Evolutionary conservation across 1,284 basidiomycete species (phyloP).

Genomic region (Ceratobasidium papillatum): DNA sequence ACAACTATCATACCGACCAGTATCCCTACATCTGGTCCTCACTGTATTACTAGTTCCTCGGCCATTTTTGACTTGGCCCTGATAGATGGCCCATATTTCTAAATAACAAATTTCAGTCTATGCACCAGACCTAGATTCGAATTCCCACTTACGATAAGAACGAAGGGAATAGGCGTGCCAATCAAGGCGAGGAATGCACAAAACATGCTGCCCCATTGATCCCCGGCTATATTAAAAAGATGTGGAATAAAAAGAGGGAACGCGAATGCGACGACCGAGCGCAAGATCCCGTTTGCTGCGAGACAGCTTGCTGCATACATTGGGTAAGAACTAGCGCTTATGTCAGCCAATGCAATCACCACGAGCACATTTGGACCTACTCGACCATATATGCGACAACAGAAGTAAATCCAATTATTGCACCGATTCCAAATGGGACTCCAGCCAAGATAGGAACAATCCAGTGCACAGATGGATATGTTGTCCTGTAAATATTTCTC

Average conservation of each 20-base stretch:
- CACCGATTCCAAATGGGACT: constrained; percentile 69
- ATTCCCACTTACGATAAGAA: constrained; percentile 54
- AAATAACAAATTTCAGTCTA: constrained; percentile 17
- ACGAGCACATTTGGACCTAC: neutral
- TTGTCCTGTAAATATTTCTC: constrained; percentile 59
- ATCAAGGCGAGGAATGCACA: constrained; percentile 65
- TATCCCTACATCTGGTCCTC: neutral
- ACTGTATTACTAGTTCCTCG: constrained; percentile 2
- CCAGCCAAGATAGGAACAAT: constrained; percentile 69
- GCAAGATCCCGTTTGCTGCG: constrained; percentile 73
- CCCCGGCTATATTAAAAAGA: constrained; percentile 67
- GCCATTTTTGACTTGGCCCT: constrained; percentile 60
- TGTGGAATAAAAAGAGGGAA: constrained; percentile 69
- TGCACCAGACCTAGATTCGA: neutral
- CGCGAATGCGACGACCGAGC: constrained; percentile 68
- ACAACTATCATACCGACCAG: neutral
- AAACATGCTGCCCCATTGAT: constrained; percentile 71
- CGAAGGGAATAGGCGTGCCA: constrained; percentile 64
- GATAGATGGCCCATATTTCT: constrained; percentile 68
- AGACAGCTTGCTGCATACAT: constrained; percentile 72
- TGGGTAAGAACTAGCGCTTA: constrained; percentile 55
- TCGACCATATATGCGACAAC: constrained; percentile 73
- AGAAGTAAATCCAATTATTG: constrained; percentile 67
- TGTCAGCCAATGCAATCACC: neutral
- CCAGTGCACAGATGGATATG: constrained; percentile 65